A percentile compares a stretch with the other conserved stretches of the same genome.
Evolutionary conservation across 1,284 basidiomycete species (phyloP).

Genomic region (Volvariella surrecta): DNA sequence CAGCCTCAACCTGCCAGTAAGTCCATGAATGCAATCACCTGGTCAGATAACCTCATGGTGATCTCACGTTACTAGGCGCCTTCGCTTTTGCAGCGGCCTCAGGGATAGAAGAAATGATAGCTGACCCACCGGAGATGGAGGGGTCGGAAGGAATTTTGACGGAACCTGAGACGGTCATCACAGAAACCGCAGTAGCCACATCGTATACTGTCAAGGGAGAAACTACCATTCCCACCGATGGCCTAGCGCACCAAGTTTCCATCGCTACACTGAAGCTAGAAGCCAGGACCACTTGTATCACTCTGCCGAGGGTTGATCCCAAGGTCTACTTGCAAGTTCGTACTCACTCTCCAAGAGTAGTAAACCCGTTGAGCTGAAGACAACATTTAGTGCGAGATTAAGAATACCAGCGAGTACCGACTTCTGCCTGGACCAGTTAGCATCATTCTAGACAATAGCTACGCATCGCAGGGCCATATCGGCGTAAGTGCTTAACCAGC

Average conservation of each 20-base stretch:
- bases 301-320: background rate
- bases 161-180: background rate
- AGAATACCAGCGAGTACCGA: constrained; percentile 32
- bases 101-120: background rate
- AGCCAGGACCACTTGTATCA: background rate
- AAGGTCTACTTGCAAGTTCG: background rate
- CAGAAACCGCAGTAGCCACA: constrained; percentile 12
- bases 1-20: background rate
- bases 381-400: constrained; percentile 21
- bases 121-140: too few relatives aligned
- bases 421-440: constrained; percentile 29
- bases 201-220: constrained; percentile 31
- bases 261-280: constrained; percentile 22
- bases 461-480: constrained; percentile 28
- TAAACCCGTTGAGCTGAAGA: background rate
- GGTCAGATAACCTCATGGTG: background rate
- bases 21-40: background rate
- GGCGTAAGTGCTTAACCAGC: constrained; percentile 1
- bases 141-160: background rate
- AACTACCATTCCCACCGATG: constrained; percentile 32
- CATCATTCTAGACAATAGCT: constrained; percentile 29
- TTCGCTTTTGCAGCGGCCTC: background rate
- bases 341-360: background rate
- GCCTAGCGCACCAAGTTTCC: constrained; percentile 32
- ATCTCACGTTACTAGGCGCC: background rate